A percentile compares a stretch with the other conserved stretches of the same genome.
phyloP scores from a whole-genome alignment of 179 eudicot species.

The Silene coronaria region DNA sequence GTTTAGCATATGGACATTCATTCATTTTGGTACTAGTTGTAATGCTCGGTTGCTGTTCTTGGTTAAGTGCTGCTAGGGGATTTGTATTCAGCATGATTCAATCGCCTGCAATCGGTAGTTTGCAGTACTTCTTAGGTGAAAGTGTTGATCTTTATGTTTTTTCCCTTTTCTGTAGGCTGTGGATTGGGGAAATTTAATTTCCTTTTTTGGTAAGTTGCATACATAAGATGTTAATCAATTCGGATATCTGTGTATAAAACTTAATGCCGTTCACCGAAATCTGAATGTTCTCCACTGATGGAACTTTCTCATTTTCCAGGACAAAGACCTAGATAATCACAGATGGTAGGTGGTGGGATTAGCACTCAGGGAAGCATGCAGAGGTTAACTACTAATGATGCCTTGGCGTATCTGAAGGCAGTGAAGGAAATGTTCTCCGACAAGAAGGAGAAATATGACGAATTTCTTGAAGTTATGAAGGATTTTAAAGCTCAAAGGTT shows the following conservation, averaged over 20 bases:
- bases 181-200: not conserved
- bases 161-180: not conserved
- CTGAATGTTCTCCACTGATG: not conserved
- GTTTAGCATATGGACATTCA: not conserved
- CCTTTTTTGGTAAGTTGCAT: not conserved
- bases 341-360: slow-evolving; percentile 44
- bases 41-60: not conserved
- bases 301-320: slow-evolving; percentile 18
- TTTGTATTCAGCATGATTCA: not conserved
- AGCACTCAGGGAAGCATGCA: slow-evolving; percentile 35
- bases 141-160: slow-evolving; percentile 14
- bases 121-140: not conserved
- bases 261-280: not conserved
- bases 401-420: slow-evolving; percentile 70
- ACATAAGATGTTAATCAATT: not conserved
- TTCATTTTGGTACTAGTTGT: not conserved
- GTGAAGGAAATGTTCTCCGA: slow-evolving; percentile 86
- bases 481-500: slow-evolving; percentile 94
- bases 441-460: slow-evolving; percentile 76
- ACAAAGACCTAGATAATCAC: slow-evolving; percentile 59
- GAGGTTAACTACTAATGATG: slow-evolving; percentile 82
- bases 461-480: slow-evolving; percentile 94
- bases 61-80: not conserved
- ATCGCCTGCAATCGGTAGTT: not conserved
- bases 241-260: not conserved